Evolutionary conservation across 768 basidiomycete species (phyloP).

Genomic region (Pisolithus marmoratus): DNA sequence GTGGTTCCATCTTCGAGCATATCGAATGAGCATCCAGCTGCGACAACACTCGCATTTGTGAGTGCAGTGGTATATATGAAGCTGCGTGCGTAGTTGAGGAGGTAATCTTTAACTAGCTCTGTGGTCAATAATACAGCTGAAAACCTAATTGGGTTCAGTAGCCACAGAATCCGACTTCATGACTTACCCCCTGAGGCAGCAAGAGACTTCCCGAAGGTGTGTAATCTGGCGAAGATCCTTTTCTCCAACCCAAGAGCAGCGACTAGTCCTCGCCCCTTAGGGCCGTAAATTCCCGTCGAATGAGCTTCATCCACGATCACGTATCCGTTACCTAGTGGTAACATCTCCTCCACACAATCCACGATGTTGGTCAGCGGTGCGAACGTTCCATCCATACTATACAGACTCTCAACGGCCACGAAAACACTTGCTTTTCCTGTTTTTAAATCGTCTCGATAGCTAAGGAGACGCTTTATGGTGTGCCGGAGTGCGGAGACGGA

Average conservation of each 20-base stretch:
- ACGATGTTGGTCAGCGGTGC: slow-evolving; percentile 68
- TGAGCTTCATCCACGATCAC: slow-evolving; percentile 92
- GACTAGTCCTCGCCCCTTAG: slow-evolving; percentile 70
- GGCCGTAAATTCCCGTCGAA: slow-evolving; percentile 85
- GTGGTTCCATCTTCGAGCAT: slow-evolving; percentile 65
- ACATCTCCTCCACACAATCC: slow-evolving; percentile 50
- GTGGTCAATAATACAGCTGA: slow-evolving; percentile 74
- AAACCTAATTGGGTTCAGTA: neutral
- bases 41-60: slow-evolving; percentile 68
- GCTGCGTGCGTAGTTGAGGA: slow-evolving; percentile 88
- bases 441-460: slow-evolving; percentile 31
- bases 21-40: slow-evolving; percentile 75
- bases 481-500: slow-evolving; percentile 44
- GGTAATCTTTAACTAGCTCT: slow-evolving; percentile 69
- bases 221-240: slow-evolving; percentile 69
- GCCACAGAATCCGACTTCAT: neutral
- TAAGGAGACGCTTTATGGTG: slow-evolving; percentile 37
- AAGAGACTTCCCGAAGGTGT: slow-evolving; percentile 92
- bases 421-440: slow-evolving; percentile 52
- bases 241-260: slow-evolving; percentile 62
- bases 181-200: slow-evolving; percentile 78
- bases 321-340: slow-evolving; percentile 61
- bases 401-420: slow-evolving; percentile 82
- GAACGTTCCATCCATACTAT: slow-evolving; percentile 96
- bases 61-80: slow-evolving; percentile 90